These are phyloP conservation scores for Cryptosporidium meleagridis DNA, from an alignment of 169 alveolate species.

Conservation along the genomic window DNA sequence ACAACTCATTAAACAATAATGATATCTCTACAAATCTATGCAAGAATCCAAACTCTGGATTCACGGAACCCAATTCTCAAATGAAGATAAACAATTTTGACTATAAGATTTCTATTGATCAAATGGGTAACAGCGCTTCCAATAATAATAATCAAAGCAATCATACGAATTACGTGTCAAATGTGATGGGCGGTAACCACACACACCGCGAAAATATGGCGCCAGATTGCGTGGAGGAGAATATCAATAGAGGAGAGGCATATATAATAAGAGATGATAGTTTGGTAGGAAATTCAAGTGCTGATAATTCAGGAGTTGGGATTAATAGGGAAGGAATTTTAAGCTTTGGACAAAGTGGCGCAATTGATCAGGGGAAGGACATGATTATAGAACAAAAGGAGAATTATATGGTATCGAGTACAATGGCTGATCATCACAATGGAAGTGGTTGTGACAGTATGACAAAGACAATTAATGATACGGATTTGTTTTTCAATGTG, in stretches of 20 bases:
- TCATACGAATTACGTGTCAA: neutral
- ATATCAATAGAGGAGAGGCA: conserved; percentile 12
- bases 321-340: neutral
- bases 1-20: neutral
- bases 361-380: neutral
- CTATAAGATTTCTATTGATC: neutral
- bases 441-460: neutral
- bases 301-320: conserved; percentile 9
- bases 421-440: neutral
- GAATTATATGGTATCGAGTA: neutral
- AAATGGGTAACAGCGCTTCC: neutral
- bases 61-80: neutral
- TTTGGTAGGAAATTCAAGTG: neutral
- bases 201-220: neutral
- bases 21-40: neutral
- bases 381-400: conserved; percentile 5
- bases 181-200: neutral
- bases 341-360: neutral
- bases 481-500: conserved; percentile 55
- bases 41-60: neutral
- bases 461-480: conserved; percentile 47
- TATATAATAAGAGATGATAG: conserved; percentile 10
- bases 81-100: neutral
- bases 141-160: neutral
- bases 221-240: neutral